Evolutionary conservation across 768 basidiomycete genomes (phyloP), one percentile per base, ranked within the genome.

Genomic region (Ramaria sp.): DNA sequence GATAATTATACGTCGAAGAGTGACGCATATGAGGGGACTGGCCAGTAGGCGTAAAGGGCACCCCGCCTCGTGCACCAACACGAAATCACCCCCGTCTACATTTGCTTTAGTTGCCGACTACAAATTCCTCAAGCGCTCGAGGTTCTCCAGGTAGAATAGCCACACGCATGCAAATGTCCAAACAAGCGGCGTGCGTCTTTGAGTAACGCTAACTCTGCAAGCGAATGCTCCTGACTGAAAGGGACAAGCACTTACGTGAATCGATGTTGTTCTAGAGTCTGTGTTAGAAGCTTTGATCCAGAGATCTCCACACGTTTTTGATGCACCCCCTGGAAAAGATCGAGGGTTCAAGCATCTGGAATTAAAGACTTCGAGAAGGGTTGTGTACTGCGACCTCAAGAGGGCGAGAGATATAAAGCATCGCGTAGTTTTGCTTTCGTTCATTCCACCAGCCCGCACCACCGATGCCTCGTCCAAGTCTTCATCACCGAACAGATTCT

Each of bases 401-500:
- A 41, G 16, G 39, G 18, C 39, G 7, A 41, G 39, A 22, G 13
- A n/a, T 41, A 41, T 41, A 41, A 41, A 41, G 12, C 24, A 24
- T 47, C 45, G 22, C 45, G 15, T 5, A 50, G 16, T 32, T 18
- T 32, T 12, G 16, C 28, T 20, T 18, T 36, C 13, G 8, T 24
- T 36, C 27, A 50, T 32, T 37, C 28, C 8, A 20, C 16, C 41
- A 15, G 41, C 10, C 20, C 18, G 3, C 13, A 16, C 42, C 22
- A 43, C 10, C 27, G 43, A 27, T 45, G 25, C 52, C 24, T 34
- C 39, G 39, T 27, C 38, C 52, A n/a, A 43, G 43, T 32, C 30
- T 54, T 20, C 38, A 42, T 28, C 20, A 45, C 27, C 52, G 52
- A 34, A 13, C n/a, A 12, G 41, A 54, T 16, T 45, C 52, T 43